Base-by-base conservation (phyloP, 1,284 basidiomycete species). In the Ganoderma multipileum region DNA sequence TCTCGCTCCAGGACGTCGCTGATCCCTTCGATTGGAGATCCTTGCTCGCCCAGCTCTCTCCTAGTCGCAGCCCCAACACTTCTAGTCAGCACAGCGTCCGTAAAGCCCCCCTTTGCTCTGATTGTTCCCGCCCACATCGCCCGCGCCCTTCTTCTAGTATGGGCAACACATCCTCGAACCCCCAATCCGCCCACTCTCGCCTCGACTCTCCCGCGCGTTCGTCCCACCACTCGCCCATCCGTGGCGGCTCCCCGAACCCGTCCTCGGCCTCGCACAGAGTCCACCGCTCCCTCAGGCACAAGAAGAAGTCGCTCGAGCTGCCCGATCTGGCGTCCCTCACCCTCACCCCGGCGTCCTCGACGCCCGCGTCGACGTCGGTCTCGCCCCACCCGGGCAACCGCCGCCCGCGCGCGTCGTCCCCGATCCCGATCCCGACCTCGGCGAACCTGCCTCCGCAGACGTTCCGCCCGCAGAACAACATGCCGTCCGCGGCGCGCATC, bases 231-330 rank as follows among this genome's bases (percentile, higher is more conserved):
- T 77, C 76, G 36, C 74, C 75, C 62, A 60, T 69, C 68, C 73
- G 75, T 67, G 74, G 74, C 47, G 76, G 75, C 66, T 77, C 74
- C 69, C 76, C 76, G 42, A 73, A 72, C 44, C 76, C 76, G 41
- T 65, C 72, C 44, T 63, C 78, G 36, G 61, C 74, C 61, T 66
- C 75, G 61, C 74, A 71, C 67, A 73, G 78, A 66, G 79, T 80
- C 4, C 85, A 86, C 76, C 82, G 81, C 69, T 89, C 89, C 58
- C 81, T 91, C 68, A 83, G 89, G 62, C 83, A 83, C 28, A 93
- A 91, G 84, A 92, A 91, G 82, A 88, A 85, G 75, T 91, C 89
- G 0, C 85, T 94, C 47, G 91, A 94, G 77, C 84, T 94, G 54
- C 92, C 92, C 67, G 92, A 93, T 82, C 87, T 94, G 73, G 89